phyloP scores from a whole-genome alignment of 2,329 filamentous ascomycete genomes.

The Botrytis medusae region DNA sequence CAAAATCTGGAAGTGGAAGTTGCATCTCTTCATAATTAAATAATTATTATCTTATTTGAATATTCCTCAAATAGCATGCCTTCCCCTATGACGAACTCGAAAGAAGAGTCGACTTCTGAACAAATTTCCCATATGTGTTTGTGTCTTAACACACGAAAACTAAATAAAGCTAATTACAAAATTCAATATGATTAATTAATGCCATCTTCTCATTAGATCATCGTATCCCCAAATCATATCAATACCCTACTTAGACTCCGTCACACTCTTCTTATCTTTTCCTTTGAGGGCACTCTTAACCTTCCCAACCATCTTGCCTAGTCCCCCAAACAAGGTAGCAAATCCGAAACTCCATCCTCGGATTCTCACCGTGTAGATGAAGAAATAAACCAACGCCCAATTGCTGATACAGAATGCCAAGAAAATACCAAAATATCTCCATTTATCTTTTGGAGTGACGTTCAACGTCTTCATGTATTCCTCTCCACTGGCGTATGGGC shows the following conservation, averaged over 20 bases:
- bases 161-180: background rate
- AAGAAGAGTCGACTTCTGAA: background rate
- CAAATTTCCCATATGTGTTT: background rate
- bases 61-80: background rate
- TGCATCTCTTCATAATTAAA: background rate
- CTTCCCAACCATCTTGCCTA: conserved; percentile 45
- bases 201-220: background rate
- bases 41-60: background rate
- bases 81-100: background rate
- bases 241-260: background rate
- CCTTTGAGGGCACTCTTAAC: conserved; percentile 38
- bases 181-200: background rate
- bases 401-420: conserved; percentile 69
- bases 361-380: conserved; percentile 72
- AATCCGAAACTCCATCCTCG: conserved; percentile 71
- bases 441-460: conserved; percentile 58
- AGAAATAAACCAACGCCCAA: conserved; percentile 72
- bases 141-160: background rate
- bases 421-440: conserved; percentile 73
- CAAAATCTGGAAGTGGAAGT: too few relatives aligned
- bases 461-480: conserved; percentile 64
- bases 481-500: conserved; percentile 59
- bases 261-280: conserved; percentile 20
- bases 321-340: conserved; percentile 52
- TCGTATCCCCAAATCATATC: background rate